These are phyloP conservation scores for Fusarium lateritium DNA, from an alignment of 2,329 filamentous ascomycete genomes.

Conservation along the genomic window DNA sequence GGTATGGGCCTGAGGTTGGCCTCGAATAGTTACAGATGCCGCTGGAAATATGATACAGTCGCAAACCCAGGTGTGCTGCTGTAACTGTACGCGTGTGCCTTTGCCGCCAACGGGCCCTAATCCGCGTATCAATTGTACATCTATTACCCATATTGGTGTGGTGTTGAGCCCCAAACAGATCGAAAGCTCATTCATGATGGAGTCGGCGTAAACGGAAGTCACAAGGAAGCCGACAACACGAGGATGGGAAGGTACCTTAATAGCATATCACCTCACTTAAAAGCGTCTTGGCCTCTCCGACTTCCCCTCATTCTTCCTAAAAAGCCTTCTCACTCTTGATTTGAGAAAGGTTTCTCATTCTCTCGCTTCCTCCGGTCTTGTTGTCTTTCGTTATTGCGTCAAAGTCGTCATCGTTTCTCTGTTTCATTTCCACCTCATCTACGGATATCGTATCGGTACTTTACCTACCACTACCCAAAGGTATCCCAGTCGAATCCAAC, in stretches of 20 bases:
- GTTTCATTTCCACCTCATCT: conserved; percentile 21
- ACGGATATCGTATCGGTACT: conserved; percentile 21
- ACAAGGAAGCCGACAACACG: conserved; percentile 30
- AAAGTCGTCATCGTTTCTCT: conserved; percentile 7
- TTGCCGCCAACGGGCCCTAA: conserved; percentile 26
- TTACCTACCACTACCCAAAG: conserved; percentile 2
- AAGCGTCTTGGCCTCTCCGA: conserved; percentile 27
- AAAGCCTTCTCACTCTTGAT: conserved; percentile 18
- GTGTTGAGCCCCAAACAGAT: conserved; percentile 35
- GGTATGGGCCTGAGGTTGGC: conserved; percentile 6
- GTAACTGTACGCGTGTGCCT: conserved; percentile 38
- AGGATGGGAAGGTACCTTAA: conserved; percentile 30
- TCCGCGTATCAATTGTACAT: conserved; percentile 32
- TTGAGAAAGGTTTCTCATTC: conserved; percentile 22
- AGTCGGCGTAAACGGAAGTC: conserved; percentile 33
- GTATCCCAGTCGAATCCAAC: conserved; percentile 20
- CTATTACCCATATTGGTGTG: conserved; percentile 37
- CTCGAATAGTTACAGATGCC: conserved; percentile 14
- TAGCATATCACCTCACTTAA: conserved; percentile 40
- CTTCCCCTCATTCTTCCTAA: conserved; percentile 30
- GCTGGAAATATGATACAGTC: conserved; percentile 13
- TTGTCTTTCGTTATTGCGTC: conserved; percentile 41
- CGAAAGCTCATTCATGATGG: conserved; percentile 27
- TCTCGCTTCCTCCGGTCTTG: conserved; percentile 25
- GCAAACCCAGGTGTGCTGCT: conserved; percentile 4